Evolutionary conservation across 1,284 basidiomycete species (phyloP).

Genomic region (Naganishia albida): DNA sequence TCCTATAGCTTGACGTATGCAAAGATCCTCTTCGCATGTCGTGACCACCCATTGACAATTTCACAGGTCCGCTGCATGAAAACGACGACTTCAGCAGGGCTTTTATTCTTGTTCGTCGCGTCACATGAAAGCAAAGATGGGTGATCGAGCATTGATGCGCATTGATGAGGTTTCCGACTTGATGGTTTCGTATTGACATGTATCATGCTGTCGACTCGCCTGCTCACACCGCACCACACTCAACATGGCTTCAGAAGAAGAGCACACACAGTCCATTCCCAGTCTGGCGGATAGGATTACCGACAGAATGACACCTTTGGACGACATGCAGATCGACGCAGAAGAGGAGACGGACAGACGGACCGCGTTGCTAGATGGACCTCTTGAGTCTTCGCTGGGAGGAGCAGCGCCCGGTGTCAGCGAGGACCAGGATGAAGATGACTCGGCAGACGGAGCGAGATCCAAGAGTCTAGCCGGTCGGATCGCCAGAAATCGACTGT

Average conservation of each 20-base stretch:
- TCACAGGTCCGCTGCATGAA: too few relatives aligned
- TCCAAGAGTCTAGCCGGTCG: not conserved
- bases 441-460: not conserved
- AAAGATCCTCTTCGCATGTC: too few relatives aligned
- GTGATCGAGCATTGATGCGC: too few relatives aligned
- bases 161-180: too few relatives aligned
- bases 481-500: slow-evolving; percentile 21
- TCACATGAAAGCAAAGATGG: too few relatives aligned
- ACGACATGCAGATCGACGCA: slow-evolving; percentile 15
- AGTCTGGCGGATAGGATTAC: slow-evolving; percentile 14
- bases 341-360: not conserved
- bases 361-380: slow-evolving; percentile 9
- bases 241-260: slow-evolving; percentile 12
- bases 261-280: not conserved
- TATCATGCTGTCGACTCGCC: not conserved
- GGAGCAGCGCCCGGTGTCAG: not conserved
- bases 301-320: slow-evolving; percentile 1
- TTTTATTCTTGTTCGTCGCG: too few relatives aligned
- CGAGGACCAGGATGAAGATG: not conserved
- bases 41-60: too few relatives aligned
- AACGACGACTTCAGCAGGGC: too few relatives aligned
- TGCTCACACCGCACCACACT: too few relatives aligned
- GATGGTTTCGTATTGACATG: not conserved
- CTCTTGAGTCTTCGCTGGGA: not conserved
- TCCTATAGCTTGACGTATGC: too few relatives aligned